phyloP scores from a whole-genome alignment of 306 rosid genomes.

The Echinosophora koreensis region DNA sequence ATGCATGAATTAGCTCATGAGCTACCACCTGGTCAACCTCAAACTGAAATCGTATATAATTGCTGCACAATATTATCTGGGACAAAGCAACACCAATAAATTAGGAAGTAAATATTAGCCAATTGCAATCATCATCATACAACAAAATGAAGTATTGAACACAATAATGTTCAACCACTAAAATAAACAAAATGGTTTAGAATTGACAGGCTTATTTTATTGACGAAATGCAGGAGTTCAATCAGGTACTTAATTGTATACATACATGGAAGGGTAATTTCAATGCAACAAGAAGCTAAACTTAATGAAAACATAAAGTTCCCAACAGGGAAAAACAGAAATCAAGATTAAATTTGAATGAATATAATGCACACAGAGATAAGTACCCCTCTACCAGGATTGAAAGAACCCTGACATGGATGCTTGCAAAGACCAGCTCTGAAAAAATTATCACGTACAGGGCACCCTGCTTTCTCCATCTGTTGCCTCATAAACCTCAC shows the following conservation, averaged over 20 bases:
- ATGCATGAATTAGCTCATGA: constrained; percentile 80
- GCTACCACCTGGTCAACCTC: constrained; percentile 72
- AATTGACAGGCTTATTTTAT: constrained; percentile 6
- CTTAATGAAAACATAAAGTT: background rate
- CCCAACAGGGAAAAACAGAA: background rate
- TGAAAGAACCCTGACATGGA: constrained; percentile 52
- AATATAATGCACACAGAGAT: constrained; percentile 3
- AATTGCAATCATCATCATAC: constrained; percentile 15
- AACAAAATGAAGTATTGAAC: background rate
- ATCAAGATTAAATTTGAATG: background rate
- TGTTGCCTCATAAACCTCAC: constrained; percentile 70
- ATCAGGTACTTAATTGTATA: background rate
- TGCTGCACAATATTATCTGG: constrained; percentile 70
- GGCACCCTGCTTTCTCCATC: constrained; percentile 72
- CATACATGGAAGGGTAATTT: too few relatives aligned
- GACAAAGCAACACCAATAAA: constrained; percentile 28
- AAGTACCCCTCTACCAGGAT: constrained; percentile 69
- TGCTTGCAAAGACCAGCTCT: constrained; percentile 55
- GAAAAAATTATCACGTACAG: constrained; percentile 59
- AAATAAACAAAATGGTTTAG: background rate
- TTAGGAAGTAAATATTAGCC: constrained; percentile 17
- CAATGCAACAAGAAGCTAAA: too few relatives aligned
- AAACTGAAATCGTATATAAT: constrained; percentile 66
- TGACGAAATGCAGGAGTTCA: background rate
- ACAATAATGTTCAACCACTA: constrained; percentile 1